Percentiles rank a stretch among this genome's conserved stretches.
phyloP scores from a whole-genome alignment of 768 basidiomycete species.

The Russula virescens region DNA sequence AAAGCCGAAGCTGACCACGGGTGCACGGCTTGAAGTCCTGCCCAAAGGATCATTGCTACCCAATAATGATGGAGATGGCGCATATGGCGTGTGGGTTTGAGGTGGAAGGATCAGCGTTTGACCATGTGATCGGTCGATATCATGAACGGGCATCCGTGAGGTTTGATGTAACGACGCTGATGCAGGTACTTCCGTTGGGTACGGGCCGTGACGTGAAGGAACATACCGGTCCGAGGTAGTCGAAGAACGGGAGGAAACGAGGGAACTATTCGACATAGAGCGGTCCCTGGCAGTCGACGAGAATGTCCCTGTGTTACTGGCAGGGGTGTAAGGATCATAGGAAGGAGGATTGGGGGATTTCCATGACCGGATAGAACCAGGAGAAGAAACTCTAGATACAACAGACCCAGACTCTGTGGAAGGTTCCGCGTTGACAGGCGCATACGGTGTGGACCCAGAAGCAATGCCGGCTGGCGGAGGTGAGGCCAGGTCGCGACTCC shows the following conservation, averaged over 20 bases:
- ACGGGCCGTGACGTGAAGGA: conserved; percentile 31
- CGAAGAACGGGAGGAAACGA: conserved; percentile 32
- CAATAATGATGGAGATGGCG: conserved; percentile 77
- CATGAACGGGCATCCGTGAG: conserved; percentile 6
- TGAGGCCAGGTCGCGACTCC: conserved; percentile 9
- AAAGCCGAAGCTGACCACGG: conserved; percentile 86
- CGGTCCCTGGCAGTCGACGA: conserved; percentile 26
- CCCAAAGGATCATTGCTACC: conserved; percentile 80
- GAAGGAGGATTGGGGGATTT: conserved; percentile 16
- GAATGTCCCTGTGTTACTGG: background rate
- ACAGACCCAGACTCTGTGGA: conserved; percentile 19
- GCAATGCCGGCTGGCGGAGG: conserved; percentile 12
- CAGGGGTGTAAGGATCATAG: conserved; percentile 26
- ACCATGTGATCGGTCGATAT: conserved; percentile 17
- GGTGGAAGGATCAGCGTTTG: conserved; percentile 29
- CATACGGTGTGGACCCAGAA: conserved; percentile 23
- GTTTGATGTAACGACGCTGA: conserved; percentile 7
- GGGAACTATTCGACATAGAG: conserved; percentile 44
- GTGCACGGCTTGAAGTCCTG: conserved; percentile 64
- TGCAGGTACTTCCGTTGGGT: conserved; percentile 6
- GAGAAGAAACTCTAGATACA: conserved; percentile 25
- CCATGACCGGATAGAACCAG: conserved; percentile 19
- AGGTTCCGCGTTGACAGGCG: conserved; percentile 25
- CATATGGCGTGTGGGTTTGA: conserved; percentile 54
- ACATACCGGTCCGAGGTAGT: conserved; percentile 34